Base-by-base conservation (phyloP, 2,329 filamentous ascomycete genomes). In the Phialophora verrucosa region DNA sequence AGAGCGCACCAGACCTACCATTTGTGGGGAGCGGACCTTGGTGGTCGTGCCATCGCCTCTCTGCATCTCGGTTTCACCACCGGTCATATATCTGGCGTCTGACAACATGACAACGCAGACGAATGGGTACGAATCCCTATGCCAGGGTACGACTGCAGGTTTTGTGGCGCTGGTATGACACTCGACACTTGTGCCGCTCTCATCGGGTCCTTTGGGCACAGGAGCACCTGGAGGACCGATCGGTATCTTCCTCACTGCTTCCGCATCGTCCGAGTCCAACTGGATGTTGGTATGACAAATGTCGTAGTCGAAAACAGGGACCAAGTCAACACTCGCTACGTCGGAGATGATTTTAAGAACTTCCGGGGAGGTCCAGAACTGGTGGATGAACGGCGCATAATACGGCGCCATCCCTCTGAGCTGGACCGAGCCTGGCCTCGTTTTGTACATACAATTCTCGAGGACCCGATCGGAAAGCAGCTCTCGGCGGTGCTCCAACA, bases 341-440 rank as follows among this genome's bases (percentile, higher is more conserved):
- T 82, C 78, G 2, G 84, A 87, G 56, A 88, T 78, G 69, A 82
- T 81, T n/a, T 78, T 76, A 5, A 87, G 79, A 2, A 83, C 82
- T 55, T 85, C 80, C 0, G 84, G 81, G 42, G 82, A 80, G 51
- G 81, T 83, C 85, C 85, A 88, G 4, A 82, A 83, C 63, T 82
- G 83, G 70, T 87, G 86, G 2, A 84, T 83, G 69, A 90, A 89
- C 1, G 87, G 86, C 0, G 86, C 86, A 65, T 85, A 83, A 64
- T 83, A 85, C 12, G 76, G 82, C 71, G 76, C 84, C 78, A 79
- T 87, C 65, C 82, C 84, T 50, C 83, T 79, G 38, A 85, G 69
- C 70, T 84, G 80, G 68, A 78, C 79, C 27, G 80, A 76, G 17
- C 81, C 79, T 69, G 88, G 80, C 69, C 85, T 83, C 73, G 84